Conservation (phyloP, 2,329 filamentous ascomycete species). For the Cryphonectria nitschkei region DNA sequence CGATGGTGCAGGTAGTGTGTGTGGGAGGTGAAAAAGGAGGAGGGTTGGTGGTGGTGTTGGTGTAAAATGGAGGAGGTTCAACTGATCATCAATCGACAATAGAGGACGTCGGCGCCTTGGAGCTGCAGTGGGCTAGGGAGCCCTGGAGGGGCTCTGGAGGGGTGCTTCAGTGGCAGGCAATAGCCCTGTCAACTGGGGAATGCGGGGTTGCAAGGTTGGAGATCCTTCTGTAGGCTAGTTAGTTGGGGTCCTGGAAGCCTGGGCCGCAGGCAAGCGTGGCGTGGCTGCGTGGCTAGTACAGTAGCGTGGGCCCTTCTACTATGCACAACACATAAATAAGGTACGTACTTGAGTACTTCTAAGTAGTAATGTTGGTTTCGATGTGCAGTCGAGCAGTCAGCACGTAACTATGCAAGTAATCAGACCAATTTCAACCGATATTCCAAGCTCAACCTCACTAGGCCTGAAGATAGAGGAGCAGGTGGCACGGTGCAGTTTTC, state of each 20-base stretch:
- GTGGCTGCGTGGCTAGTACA: too few species aligned
- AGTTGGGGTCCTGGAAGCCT: background rate
- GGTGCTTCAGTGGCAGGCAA: background rate
- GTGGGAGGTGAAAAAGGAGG: background rate
- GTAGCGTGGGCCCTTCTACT: too few species aligned
- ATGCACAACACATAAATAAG: too few species aligned
- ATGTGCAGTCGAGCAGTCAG: too few species aligned
- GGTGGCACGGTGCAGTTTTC: background rate
- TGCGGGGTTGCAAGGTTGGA: background rate
- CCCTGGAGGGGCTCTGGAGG: background rate
- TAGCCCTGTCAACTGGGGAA: background rate
- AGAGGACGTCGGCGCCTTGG: background rate
- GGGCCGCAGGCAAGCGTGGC: background rate
- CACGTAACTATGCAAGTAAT: too few species aligned
- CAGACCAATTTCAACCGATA: too few species aligned
- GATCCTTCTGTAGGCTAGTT: background rate
- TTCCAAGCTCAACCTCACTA: too few species aligned
- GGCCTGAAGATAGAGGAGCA: background rate
- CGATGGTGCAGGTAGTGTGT: background rate
- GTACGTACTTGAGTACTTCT: too few species aligned
- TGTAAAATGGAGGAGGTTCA: background rate
- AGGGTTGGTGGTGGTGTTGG: background rate
- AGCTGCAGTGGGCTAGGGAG: background rate
- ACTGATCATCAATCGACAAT: background rate
- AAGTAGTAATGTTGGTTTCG: too few species aligned